Base-by-base conservation (phyloP, 768 basidiomycete genomes). In the Auricularia heimuer region DNA sequence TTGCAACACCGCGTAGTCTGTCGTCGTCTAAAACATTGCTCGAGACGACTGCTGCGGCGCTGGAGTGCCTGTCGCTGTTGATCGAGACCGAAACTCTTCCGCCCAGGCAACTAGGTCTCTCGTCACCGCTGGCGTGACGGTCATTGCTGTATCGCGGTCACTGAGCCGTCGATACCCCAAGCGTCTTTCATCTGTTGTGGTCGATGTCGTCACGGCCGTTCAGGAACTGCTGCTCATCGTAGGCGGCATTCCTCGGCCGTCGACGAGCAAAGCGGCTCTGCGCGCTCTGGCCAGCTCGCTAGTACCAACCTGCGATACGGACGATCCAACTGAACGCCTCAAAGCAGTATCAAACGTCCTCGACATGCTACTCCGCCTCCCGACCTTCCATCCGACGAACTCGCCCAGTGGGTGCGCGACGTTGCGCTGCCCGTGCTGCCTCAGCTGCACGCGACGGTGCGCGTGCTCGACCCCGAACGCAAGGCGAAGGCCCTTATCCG, bases 401-500 rank as follows among this genome's bases (percentile, higher is more conserved):
- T 70, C 77, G 4, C 67, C 73, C 39, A 39, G 65, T 89, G 86
- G 87, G 72, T 82, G 1, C 76, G 77, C 4, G 73, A 72, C 10
- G 82, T 88, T 12, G 74, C 92, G 16, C 87, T 89, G 2, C 80
- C 76, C 35, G 72, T 85, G 21, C 76, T 90, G 3, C 71, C 73
- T 2, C 84, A 90, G 54, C 69, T 90, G 8, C 77, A 73, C 65
- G 63, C 72, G 1, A 90, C 91, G 73, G 81, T 86, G 70, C 78
- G 76, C 6, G 73, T 81, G 3, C 75, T 91, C 37, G 83, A 87
- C 64, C 77, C 82, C 2, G 82, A 85, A 64, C 82, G 77, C 54
- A 84, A 81, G 70, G 75, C 79, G 2, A 77, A 79, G 45, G 71
- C 91, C 33, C 70, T 90, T 34, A 75, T 79, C 60, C 79, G 84